Conservation (phyloP, 148 eudicot genomes). For the Cornus controversa region DNA sequence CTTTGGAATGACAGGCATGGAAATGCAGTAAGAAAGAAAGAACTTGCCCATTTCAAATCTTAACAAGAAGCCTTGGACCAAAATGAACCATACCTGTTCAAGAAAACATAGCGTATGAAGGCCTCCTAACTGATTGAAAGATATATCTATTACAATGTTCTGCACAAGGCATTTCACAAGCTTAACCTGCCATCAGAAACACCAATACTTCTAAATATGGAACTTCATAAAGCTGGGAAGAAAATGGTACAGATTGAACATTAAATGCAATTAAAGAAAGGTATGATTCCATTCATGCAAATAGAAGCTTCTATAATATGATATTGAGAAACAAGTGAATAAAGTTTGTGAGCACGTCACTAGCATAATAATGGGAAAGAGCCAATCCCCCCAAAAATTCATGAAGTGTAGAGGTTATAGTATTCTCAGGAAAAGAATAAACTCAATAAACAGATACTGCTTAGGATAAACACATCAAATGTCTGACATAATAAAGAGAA, state of each 20-base stretch:
- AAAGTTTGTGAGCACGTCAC: not conserved
- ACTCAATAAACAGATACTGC: not conserved
- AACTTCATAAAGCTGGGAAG: not conserved
- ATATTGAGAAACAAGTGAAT: too few relatives aligned
- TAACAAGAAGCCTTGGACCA: slow-evolving; percentile 7
- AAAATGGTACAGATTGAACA: not conserved
- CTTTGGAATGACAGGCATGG: not conserved
- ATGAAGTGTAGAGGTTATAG: not conserved
- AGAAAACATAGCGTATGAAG: slow-evolving; percentile 65
- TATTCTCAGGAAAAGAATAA: not conserved
- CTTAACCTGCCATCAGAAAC: slow-evolving; percentile 52
- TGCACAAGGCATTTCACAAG: slow-evolving; percentile 64
- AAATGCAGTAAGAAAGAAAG: not conserved
- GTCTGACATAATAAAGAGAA: not conserved
- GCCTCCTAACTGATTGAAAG: slow-evolving; percentile 66
- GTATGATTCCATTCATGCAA: not conserved
- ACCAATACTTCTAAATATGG: not conserved
- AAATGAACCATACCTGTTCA: slow-evolving; percentile 26
- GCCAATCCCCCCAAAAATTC: too few relatives aligned
- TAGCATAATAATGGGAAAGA: not conserved
- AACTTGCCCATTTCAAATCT: not conserved
- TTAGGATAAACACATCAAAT: slow-evolving; percentile 1
- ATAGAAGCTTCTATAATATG: not conserved
- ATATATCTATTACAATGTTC: slow-evolving; percentile 48
- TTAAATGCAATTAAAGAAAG: too few relatives aligned